Evolutionary conservation across 176 grass and related monocot genomes (phyloP).

Genomic region (Echinochloa phyllopogon): DNA sequence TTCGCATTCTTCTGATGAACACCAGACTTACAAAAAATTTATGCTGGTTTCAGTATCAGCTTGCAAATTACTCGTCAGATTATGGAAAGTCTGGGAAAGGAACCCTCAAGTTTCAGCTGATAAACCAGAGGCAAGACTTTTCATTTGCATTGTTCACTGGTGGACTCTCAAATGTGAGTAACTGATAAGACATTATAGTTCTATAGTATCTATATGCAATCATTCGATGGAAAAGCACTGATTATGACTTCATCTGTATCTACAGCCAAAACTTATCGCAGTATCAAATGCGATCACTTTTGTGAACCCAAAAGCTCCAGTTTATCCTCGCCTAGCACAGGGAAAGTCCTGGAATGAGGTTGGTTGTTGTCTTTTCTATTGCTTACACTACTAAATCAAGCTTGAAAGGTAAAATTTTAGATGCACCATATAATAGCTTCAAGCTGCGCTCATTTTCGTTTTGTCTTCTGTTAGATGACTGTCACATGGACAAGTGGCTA

Average conservation of each 20-base stretch:
- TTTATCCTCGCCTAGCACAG: slow-evolving; percentile 83
- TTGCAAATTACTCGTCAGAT: slow-evolving; percentile 66
- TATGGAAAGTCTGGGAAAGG: slow-evolving; percentile 57
- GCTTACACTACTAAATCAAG: neutral
- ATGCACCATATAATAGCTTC: no score
- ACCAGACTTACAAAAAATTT: neutral
- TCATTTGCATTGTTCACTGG: slow-evolving; percentile 81
- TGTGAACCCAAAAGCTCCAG: slow-evolving; percentile 78
- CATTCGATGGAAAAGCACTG: neutral
- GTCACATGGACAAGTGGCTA: slow-evolving; percentile 98
- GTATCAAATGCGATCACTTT: slow-evolving; percentile 80
- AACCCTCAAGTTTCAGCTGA: slow-evolving; percentile 62
- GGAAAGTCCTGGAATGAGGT: slow-evolving; percentile 92
- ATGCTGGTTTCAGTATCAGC: slow-evolving; percentile 64
- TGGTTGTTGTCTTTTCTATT: neutral
- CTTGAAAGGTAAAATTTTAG: neutral
- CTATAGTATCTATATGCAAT: neutral
- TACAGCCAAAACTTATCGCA: slow-evolving; percentile 75
- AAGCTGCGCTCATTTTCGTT: no score
- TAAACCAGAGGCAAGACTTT: slow-evolving; percentile 86
- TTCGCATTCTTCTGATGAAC: neutral
- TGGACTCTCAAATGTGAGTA: slow-evolving; percentile 71
- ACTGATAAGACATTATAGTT: neutral
- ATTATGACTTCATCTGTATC: neutral
- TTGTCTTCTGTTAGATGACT: slow-evolving; percentile 69